Percentiles rank a stretch among this genome's conserved stretches.
These are phyloP conservation scores for Discostella stelligera DNA, from an alignment of 352 stramenopile genomes.

Conservation along the genomic window DNA sequence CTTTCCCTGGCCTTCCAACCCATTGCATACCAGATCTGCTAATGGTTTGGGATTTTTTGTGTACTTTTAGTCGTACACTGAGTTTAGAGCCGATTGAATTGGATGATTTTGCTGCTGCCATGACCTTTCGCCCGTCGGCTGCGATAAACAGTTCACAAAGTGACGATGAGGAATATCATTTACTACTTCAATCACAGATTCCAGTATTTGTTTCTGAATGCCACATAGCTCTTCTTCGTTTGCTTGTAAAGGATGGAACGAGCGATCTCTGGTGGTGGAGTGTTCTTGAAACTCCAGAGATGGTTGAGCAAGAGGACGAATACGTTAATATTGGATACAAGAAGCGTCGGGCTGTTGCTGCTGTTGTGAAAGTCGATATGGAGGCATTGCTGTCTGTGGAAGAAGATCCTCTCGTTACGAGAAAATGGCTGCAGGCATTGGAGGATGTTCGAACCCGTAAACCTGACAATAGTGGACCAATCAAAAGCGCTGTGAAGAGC, in stretches of 20 bases:
- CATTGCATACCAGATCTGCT: slow-evolving; percentile 78
- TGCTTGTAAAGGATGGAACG: slow-evolving; percentile 66
- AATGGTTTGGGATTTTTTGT: slow-evolving; percentile 82
- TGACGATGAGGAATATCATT: slow-evolving; percentile 33
- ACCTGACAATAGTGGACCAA: slow-evolving; percentile 45
- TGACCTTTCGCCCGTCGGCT: slow-evolving; percentile 56
- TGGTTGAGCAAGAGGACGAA: slow-evolving; percentile 57
- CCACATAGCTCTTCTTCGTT: slow-evolving; percentile 72
- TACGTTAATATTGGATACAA: slow-evolving; percentile 39
- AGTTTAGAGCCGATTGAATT: slow-evolving; percentile 70
- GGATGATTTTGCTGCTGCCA: slow-evolving; percentile 76
- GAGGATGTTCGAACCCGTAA: slow-evolving; percentile 61
- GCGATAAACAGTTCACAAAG: slow-evolving; percentile 4
- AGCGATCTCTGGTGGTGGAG: slow-evolving; percentile 83
- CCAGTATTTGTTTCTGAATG: slow-evolving; percentile 76
- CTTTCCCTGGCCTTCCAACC: slow-evolving; percentile 66
- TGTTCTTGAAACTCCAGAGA: slow-evolving; percentile 74
- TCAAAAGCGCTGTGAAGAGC: slow-evolving; percentile 61
- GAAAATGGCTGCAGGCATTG: slow-evolving; percentile 69
- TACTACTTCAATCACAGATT: slow-evolving; percentile 43
- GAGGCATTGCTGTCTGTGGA: slow-evolving; percentile 62
- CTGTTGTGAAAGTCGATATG: slow-evolving; percentile 77
- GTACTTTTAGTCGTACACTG: slow-evolving; percentile 70
- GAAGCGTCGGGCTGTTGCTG: slow-evolving; percentile 35
- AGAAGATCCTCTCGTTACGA: slow-evolving; percentile 73